Conservation (phyloP, 2,329 filamentous ascomycete genomes). For the Macroventuria anomochaeta region DNA sequence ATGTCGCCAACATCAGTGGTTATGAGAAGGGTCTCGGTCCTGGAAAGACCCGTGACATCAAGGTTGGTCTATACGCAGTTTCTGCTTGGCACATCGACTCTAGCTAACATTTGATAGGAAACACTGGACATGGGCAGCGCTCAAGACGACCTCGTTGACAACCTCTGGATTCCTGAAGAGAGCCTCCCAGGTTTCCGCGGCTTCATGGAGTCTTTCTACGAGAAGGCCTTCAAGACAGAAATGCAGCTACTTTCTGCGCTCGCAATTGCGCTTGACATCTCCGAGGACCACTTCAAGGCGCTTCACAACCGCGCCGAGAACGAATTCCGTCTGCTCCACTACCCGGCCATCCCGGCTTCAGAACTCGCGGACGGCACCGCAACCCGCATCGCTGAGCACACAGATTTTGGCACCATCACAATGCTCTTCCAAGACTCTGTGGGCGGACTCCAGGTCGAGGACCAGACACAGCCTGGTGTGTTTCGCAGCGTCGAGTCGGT, state of each 20-base stretch:
- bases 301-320: conserved; percentile 15
- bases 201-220: conserved; percentile 24
- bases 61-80: not conserved
- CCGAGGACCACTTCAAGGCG: not conserved
- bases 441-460: conserved; percentile 44
- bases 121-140: conserved; percentile 6
- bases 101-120: not conserved
- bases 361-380: conserved; percentile 6
- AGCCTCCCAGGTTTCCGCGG: conserved; percentile 20
- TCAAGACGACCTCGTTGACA: conserved; percentile 3
- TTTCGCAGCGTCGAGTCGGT: conserved; percentile 3
- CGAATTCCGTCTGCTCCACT: conserved; percentile 26
- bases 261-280: conserved; percentile 16
- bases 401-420: conserved; percentile 37
- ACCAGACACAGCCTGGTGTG: conserved; percentile 23
- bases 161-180: not conserved
- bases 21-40: conserved; percentile 6
- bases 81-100: not conserved
- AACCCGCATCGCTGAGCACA: conserved; percentile 23
- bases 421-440: conserved; percentile 42
- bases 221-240: conserved; percentile 6
- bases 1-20: conserved; percentile 4
- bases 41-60: conserved; percentile 4
- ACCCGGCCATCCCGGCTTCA: conserved; percentile 17
- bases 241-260: conserved; percentile 17